Base-by-base conservation (phyloP, 1,139 yeast genomes). In the Pichia terricola region DNA sequence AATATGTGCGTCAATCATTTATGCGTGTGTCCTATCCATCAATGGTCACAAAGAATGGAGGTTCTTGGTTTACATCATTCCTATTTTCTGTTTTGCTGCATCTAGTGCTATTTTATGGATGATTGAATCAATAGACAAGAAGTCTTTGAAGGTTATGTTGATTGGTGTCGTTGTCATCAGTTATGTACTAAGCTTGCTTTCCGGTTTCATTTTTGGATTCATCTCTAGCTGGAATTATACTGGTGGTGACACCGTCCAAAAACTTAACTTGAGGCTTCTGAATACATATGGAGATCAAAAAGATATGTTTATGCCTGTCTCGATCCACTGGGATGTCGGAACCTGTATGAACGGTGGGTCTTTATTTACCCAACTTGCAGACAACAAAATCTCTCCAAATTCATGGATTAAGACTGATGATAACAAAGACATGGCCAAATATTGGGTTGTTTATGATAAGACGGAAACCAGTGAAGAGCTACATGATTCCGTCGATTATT, bases 11-110 rank as follows among this genome's bases (percentile, higher is more conserved):
- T 65, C 83, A 0, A 35, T 79, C 3, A 43, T 76, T 9, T 89
- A 68, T 58, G 70, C 87, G 31, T 53, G 68, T 3, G 59, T 75
- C 3, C 73, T 88, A 73, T 88, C 96, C 0, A 61, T 81, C 45
- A 94, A 84, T 60, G 91, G 94, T 2, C 97, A 89, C 55, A 91
- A 89, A 61, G 97, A 91, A 66, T 87, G 95, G 95, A 73, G 97
- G 53, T 91, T 89, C 54, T 77, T 91, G 42, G 66, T 82, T 16
- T 91, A 89, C 58, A 68, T 79, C 0, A 65, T 81, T 9, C 96
- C 97, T 2, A 67, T 83, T 0, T 61, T 86, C 46, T 75, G 83
- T 0, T 57, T 81, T 34, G 61, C 73, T 37, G 89, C 86, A 3
- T 81, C 94, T 4, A 69, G 73, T 42, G 86, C 84, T 2, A 69